Conservation (phyloP, 345 rosid species). For the Corchorus olitorius region DNA sequence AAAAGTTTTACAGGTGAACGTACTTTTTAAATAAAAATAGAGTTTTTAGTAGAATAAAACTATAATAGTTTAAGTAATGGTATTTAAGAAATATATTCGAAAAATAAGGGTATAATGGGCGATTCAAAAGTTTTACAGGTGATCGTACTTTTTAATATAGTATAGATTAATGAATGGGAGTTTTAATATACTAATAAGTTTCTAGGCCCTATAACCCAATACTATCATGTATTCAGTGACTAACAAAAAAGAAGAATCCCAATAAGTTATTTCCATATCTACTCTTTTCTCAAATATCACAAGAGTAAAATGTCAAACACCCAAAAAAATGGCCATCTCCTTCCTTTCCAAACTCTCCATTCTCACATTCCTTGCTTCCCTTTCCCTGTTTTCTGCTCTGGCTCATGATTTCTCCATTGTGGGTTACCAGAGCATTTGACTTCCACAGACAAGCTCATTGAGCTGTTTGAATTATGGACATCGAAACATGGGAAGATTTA, state of each 20-base stretch:
- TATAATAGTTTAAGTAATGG: too few species aligned
- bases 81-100: too few species aligned
- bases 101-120: too few species aligned
- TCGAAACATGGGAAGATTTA: conserved; percentile 65
- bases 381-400: conserved; percentile 37
- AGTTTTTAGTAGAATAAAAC: too few species aligned
- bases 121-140: too few species aligned
- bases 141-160: too few species aligned
- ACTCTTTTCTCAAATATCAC: conserved; percentile 17
- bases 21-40: too few species aligned
- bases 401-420: conserved; percentile 75
- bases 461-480: conserved; percentile 78
- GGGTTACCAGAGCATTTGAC: conserved; percentile 69
- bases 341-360: conserved; percentile 31
- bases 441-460: conserved; percentile 54
- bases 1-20: too few species aligned
- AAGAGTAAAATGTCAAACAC: background rate
- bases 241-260: too few species aligned
- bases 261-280: too few species aligned
- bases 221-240: background rate
- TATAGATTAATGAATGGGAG: too few species aligned
- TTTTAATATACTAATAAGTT: background rate
- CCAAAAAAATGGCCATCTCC: conserved; percentile 39
- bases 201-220: background rate
- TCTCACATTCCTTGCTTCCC: conserved; percentile 37